Evolutionary conservation across 2,329 filamentous ascomycete genomes (phyloP).

Genomic region (Exophiala sp.): DNA sequence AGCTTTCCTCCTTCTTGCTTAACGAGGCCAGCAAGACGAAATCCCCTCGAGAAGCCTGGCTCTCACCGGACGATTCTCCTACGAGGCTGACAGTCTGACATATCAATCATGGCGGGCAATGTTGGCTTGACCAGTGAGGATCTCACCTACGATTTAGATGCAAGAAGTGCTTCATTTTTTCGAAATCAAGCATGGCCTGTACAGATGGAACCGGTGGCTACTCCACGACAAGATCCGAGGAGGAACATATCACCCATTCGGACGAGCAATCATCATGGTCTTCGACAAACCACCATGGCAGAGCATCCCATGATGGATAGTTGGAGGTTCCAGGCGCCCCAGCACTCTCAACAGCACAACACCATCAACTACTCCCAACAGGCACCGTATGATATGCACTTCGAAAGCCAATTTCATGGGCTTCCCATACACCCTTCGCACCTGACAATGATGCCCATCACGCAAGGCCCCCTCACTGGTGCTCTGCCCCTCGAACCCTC

Average conservation of each 20-base stretch:
- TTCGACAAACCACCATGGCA: conserved; percentile 39
- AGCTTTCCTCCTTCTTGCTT: conserved; percentile 21
- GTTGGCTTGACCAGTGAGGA: conserved; percentile 42
- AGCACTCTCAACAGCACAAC: conserved; percentile 23
- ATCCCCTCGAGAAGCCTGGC: conserved; percentile 19
- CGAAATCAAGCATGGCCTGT: conserved; percentile 41
- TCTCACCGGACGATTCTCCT: conserved; percentile 14
- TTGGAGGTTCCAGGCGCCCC: conserved; percentile 39
- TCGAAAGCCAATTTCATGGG: conserved; percentile 54
- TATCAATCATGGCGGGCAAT: conserved; percentile 38
- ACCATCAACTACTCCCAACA: conserved; percentile 29
- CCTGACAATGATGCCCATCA: conserved; percentile 52
- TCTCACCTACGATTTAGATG: conserved; percentile 45
- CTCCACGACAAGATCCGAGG: conserved; percentile 33
- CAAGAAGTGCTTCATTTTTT: conserved; percentile 39
- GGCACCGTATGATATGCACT: conserved; percentile 48
- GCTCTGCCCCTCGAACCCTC: conserved; percentile 57
- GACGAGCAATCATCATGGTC: conserved; percentile 39
- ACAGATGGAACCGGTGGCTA: conserved; percentile 36
- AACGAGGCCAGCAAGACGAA: conserved; percentile 20
- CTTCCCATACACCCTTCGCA: conserved; percentile 42
- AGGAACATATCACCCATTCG: conserved; percentile 42
- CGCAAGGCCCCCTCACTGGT: conserved; percentile 58
- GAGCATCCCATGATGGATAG: conserved; percentile 43
- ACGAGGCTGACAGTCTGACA: conserved; percentile 25